These are phyloP conservation scores for Eutreptiella sp. DNA, from an alignment of 208 protist species.

Conservation along the genomic window DNA sequence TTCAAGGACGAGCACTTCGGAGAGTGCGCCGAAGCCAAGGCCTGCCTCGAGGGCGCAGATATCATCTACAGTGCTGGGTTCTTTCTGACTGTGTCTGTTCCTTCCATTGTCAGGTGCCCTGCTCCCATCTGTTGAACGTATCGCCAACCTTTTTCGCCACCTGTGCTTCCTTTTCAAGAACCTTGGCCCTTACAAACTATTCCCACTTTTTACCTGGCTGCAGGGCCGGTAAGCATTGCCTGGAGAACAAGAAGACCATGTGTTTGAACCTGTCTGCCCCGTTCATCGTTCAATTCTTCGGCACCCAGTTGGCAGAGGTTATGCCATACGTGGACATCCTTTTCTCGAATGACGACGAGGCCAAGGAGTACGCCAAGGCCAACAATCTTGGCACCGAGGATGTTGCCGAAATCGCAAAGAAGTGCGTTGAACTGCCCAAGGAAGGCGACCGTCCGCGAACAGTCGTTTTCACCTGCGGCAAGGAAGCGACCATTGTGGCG, in stretches of 20 bases:
- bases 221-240: conserved; percentile 76
- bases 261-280: conserved; percentile 92
- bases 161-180: neutral
- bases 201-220: neutral
- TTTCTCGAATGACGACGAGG: conserved; percentile 94
- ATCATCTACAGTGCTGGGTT: conserved; percentile 90
- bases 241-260: conserved; percentile 71
- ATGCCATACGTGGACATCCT: conserved; percentile 87
- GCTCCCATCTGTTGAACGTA: neutral
- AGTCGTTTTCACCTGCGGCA: conserved; percentile 91
- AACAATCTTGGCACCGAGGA: conserved; percentile 64
- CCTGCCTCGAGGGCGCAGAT: conserved; percentile 47
- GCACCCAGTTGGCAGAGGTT: conserved; percentile 63
- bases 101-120: conserved; percentile 65
- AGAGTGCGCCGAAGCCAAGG: conserved; percentile 47
- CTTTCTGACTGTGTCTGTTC: conserved; percentile 85
- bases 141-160: neutral
- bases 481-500: conserved; percentile 69
- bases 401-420: conserved; percentile 68
- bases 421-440: conserved; percentile 56
- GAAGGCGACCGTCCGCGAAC: conserved; percentile 70
- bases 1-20: conserved; percentile 83
- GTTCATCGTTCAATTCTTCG: conserved; percentile 93
- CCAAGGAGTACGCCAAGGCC: conserved; percentile 57
- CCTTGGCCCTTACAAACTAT: no score